Evolutionary conservation across 1,284 basidiomycete species (phyloP).

Genomic region (Pulveroboletus sp.): DNA sequence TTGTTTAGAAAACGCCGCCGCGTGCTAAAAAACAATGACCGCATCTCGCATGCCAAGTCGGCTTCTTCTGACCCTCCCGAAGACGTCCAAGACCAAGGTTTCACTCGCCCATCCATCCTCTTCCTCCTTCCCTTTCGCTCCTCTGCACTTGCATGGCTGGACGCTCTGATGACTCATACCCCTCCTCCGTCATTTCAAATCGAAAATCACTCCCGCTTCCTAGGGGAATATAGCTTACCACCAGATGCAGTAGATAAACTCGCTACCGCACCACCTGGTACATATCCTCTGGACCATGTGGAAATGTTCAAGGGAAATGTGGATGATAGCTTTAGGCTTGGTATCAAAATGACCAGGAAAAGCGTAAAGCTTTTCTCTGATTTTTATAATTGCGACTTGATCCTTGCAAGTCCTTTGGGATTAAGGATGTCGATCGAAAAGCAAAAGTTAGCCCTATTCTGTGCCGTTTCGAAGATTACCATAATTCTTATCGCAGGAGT

Average conservation of each 20-base stretch:
- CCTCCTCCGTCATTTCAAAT: conserved; percentile 74
- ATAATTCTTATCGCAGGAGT: conserved; percentile 47
- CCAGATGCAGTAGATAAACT: conserved; percentile 83
- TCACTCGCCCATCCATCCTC: conserved; percentile 93
- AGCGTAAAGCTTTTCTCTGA: conserved; percentile 85
- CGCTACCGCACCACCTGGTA: conserved; percentile 65
- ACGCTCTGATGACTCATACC: conserved; percentile 67
- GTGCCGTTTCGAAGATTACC: not conserved
- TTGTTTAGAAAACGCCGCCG: conserved; percentile 79
- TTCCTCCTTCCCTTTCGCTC: conserved; percentile 92
- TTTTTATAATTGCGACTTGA: conserved; percentile 90
- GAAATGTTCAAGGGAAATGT: conserved; percentile 96
- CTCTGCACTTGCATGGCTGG: conserved; percentile 79
- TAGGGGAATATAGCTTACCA: conserved; percentile 82
- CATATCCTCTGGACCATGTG: conserved; percentile 87
- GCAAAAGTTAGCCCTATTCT: conserved; percentile 64
- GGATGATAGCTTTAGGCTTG: conserved; percentile 93
- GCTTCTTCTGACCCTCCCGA: conserved; percentile 55
- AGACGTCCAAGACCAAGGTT: conserved; percentile 94
- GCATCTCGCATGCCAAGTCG: conserved; percentile 70
- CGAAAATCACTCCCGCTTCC: conserved; percentile 85
- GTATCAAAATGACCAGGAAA: conserved; percentile 91
- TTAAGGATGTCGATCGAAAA: conserved; percentile 92
- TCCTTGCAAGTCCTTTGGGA: conserved; percentile 92
- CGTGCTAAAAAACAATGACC: conserved; percentile 94